These are phyloP conservation scores for Fomitopsis serialis DNA, from an alignment of 768 basidiomycete species.

Conservation along the genomic window DNA sequence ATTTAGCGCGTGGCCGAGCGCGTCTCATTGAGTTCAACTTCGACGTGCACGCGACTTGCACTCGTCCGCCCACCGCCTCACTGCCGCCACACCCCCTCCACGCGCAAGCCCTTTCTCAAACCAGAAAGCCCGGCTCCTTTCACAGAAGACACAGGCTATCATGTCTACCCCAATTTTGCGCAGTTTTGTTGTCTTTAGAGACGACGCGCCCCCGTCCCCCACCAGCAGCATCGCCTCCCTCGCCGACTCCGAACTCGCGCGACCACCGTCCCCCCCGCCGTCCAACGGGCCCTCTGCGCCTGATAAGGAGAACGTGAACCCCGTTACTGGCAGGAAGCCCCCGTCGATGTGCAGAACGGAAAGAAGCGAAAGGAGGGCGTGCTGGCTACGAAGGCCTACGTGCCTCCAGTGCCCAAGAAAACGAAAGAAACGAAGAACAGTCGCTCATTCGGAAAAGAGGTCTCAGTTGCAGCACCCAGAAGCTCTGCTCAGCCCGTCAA, in stretches of 20 bases:
- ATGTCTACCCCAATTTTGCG: conserved; percentile 13
- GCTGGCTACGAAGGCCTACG: conserved; percentile 19
- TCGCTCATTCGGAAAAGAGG: background rate
- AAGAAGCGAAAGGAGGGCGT: conserved; percentile 55
- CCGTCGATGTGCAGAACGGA: conserved; percentile 31
- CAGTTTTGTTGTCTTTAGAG: conserved; percentile 21
- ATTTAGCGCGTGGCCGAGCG: background rate
- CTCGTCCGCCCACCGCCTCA: background rate
- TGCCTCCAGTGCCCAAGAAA: conserved; percentile 13
- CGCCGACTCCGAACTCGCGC: background rate
- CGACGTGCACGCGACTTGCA: conserved; percentile 1
- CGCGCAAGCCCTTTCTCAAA: background rate
- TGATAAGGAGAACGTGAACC: conserved; percentile 80
- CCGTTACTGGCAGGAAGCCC: conserved; percentile 64
- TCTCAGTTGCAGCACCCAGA: conserved; percentile 14
- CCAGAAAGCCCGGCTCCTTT: background rate
- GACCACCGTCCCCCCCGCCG: conserved; percentile 18
- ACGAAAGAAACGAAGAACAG: conserved; percentile 16
- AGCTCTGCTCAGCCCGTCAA: conserved; percentile 1
- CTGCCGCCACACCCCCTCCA: background rate
- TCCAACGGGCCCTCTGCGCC: conserved; percentile 24
- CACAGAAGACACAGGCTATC: background rate
- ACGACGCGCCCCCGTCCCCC: conserved; percentile 11
- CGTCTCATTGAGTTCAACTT: conserved; percentile 1
- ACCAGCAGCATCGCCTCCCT: conserved; percentile 9